Percentiles rank a stretch among this genome's conserved stretches.
Evolutionary conservation across 129 eudicot species (phyloP).

Genomic region (Tagetes patula): DNA sequence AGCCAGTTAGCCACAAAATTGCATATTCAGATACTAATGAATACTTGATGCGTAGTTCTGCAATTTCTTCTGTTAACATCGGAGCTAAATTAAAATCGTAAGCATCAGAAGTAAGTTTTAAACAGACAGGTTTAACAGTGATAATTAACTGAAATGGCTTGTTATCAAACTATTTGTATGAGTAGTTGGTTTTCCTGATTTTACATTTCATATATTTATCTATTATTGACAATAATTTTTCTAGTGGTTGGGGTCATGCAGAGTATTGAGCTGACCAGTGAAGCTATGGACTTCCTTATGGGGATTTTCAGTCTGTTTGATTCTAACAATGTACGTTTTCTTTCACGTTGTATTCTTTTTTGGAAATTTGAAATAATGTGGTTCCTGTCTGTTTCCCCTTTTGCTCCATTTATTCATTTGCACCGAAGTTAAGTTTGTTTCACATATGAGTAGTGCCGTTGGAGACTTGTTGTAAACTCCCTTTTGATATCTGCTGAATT

Average conservation of each 20-base stretch:
- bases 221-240: conserved; percentile 6
- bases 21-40: no score
- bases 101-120: no score
- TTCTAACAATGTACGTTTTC: conserved; percentile 61
- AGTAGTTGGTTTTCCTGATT: background rate
- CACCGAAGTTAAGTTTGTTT: background rate
- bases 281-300: conserved; percentile 78
- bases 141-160: background rate
- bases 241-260: conserved; percentile 35
- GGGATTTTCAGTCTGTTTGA: conserved; percentile 78
- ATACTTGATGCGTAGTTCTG: no score
- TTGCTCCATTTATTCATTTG: background rate
- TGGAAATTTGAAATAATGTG: conserved; percentile 4
- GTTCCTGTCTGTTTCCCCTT: background rate
- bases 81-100: no score
- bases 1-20: no score
- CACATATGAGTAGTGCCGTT: background rate
- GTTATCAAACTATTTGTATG: background rate
- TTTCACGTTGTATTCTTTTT: conserved; percentile 20
- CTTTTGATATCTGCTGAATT: no score
- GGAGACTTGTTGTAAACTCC: background rate
- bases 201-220: background rate
- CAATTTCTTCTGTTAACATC: no score
- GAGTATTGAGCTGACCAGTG: conserved; percentile 89
- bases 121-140: no score